These are phyloP conservation scores for Oryza meridionalis DNA, from an alignment of 176 grass and related monocot species.

Conservation along the genomic window DNA sequence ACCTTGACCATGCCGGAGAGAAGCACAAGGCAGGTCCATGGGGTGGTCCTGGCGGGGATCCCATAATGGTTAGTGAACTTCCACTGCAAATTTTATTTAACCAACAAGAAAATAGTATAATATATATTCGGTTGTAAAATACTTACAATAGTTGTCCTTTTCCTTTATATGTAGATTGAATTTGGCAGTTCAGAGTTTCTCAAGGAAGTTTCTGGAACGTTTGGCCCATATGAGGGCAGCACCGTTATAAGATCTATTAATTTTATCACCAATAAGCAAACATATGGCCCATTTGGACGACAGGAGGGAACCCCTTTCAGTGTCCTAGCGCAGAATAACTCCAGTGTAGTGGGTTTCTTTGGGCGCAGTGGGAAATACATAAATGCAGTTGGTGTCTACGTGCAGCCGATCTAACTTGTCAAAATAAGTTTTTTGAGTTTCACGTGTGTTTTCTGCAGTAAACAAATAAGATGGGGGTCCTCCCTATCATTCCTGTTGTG, in stretches of 20 bases:
- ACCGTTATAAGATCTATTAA: not conserved
- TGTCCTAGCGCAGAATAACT: not conserved
- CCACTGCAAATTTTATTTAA: too few relatives aligned
- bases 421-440: not conserved
- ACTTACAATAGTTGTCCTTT: too few relatives aligned
- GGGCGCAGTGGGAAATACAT: not conserved
- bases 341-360: not conserved
- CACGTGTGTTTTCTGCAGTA: not conserved
- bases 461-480: not conserved
- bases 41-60: not conserved
- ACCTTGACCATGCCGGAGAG: not conserved
- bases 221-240: too few relatives aligned
- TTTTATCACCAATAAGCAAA: not conserved
- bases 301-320: not conserved
- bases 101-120: too few relatives aligned
- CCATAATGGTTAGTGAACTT: not conserved
- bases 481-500: not conserved
- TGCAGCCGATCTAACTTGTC: not conserved
- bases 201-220: slow-evolving; percentile 11
- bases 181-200: not conserved
- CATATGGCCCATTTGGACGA: not conserved
- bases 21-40: not conserved
- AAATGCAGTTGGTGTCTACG: not conserved
- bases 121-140: too few relatives aligned
- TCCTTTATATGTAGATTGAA: not conserved